These are phyloP conservation scores for Platanthera guangdongensis DNA, from an alignment of 106 monocot genomes.

Conservation along the genomic window DNA sequence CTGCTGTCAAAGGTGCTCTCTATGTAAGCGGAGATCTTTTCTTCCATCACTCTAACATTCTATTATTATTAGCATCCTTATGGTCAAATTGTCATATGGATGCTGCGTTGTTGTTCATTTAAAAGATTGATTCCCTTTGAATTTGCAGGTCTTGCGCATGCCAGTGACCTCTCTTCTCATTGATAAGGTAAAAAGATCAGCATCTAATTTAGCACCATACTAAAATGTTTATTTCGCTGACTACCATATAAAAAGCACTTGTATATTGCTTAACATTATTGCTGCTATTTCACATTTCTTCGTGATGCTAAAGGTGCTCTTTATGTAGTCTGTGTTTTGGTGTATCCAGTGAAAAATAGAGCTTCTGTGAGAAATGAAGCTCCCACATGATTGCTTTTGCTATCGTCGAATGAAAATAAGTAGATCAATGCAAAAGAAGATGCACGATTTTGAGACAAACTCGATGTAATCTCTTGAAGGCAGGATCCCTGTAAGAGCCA, in stretches of 20 bases:
- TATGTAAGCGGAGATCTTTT: conserved; percentile 60
- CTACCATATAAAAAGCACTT: no score
- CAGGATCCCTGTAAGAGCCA: no score
- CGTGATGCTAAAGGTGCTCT: not conserved
- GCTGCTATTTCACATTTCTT: conserved; percentile 2
- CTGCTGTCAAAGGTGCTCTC: conserved; percentile 97
- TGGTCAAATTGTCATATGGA: not conserved
- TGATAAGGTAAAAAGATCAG: conserved; percentile 42
- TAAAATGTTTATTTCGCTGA: not conserved
- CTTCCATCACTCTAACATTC: not conserved
- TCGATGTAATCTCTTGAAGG: no score
- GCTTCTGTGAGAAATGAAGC: no score
- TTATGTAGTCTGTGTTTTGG: no score
- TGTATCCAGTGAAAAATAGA: no score
- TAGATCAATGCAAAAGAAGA: no score
- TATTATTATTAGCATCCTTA: not conserved
- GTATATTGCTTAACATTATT: not conserved
- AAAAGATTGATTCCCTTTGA: conserved; percentile 3
- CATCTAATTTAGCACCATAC: not conserved
- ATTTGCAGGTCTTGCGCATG: conserved; percentile 81
- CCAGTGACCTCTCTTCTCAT: conserved; percentile 46
- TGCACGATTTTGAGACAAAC: no score
- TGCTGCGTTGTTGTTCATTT: not conserved
- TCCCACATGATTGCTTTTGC: no score
- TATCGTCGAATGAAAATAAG: no score